These are phyloP conservation scores for Yarrowia sp. DNA, from an alignment of 805 yeast genomes.

Conservation along the genomic window DNA sequence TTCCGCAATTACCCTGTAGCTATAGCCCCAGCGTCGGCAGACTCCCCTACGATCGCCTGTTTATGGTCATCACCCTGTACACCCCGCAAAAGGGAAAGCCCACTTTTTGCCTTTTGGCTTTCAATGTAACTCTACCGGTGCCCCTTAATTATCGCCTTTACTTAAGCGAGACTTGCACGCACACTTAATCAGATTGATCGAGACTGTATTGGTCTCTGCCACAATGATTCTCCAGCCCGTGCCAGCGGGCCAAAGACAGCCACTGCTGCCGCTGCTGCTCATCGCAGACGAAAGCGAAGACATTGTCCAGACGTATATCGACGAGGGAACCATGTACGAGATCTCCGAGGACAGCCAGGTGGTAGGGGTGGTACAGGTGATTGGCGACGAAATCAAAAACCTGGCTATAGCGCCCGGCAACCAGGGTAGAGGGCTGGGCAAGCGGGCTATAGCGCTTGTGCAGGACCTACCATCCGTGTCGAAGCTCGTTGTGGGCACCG, in stretches of 20 bases:
- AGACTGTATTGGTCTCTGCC: too few relatives aligned
- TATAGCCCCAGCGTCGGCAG: too few relatives aligned
- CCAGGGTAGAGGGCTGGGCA: conserved; percentile 27
- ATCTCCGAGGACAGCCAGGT: neutral
- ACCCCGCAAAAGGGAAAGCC: conserved; percentile 12
- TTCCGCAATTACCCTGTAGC: too few relatives aligned
- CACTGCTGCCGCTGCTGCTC: conserved; percentile 2
- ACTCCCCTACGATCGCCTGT: too few relatives aligned
- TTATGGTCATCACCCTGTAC: too few relatives aligned
- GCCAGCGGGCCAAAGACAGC: neutral
- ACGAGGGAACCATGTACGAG: conserved; percentile 6
- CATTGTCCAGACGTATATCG: conserved; percentile 11
- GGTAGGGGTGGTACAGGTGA: conserved; percentile 21
- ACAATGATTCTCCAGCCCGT: conserved; percentile 1
- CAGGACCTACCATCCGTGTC: neutral
- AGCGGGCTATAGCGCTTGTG: conserved; percentile 1
- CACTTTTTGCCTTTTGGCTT: conserved; percentile 1
- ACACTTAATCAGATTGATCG: conserved; percentile 5
- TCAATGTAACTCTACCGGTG: conserved; percentile 14
- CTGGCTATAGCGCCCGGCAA: conserved; percentile 8
- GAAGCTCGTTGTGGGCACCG: conserved; percentile 21
- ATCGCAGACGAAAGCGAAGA: conserved; percentile 28
- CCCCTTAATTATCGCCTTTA: conserved; percentile 19
- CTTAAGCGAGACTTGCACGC: conserved; percentile 1
- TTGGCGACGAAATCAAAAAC: conserved; percentile 32